Base-by-base conservation (phyloP, 257 asterid species). In the Mentha longifolia region DNA sequence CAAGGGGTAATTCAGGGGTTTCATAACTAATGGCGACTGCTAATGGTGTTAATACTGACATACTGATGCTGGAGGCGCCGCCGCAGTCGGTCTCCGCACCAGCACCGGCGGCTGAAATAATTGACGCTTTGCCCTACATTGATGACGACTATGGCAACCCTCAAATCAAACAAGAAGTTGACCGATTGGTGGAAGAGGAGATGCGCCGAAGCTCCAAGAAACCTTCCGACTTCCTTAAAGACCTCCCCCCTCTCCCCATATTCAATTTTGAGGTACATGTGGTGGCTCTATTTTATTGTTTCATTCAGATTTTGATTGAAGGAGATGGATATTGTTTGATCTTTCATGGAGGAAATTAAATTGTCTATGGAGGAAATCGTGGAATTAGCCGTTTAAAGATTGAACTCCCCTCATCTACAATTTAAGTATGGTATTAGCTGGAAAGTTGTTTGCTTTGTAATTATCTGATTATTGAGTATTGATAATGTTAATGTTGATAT, bases 81-180 rank as follows among this genome's bases (percentile, higher is more conserved):
- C 92, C 94, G 35, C 81, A 77, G 47, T 66, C 62, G 72, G 83
- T 71, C 19, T 78, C 85, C n/a, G 76, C 85, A 2, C 82, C 85
- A 58, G 74, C 85, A 2, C 82, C 85, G 64, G 74, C 81, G 33
- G 84, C 86, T 5, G 87, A 78, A 65, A 74, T 92, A 25, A 95
- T 95, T 17, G 99, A 95, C 43, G 97, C 99, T 8, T 84, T 95
- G 45, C 99, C 99, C 46, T 95, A 95, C 85, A 90, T 95, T 68
- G 98, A 95, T 60, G 96, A 83, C 74, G 99, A 95, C 83, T 95
- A 92, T 78, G 95, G 92, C 58, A 76, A 92, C 78, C 92, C 97
- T 1, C 68, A 15, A 5, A 86, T 95, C 6, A 90, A 92, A 78
- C 88, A 80, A 62, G 98, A 89, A 74, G 99, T 95, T 42, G 97